Base-by-base conservation (phyloP, 2,329 filamentous ascomycete genomes). In the Monosporascus ibericus region DNA sequence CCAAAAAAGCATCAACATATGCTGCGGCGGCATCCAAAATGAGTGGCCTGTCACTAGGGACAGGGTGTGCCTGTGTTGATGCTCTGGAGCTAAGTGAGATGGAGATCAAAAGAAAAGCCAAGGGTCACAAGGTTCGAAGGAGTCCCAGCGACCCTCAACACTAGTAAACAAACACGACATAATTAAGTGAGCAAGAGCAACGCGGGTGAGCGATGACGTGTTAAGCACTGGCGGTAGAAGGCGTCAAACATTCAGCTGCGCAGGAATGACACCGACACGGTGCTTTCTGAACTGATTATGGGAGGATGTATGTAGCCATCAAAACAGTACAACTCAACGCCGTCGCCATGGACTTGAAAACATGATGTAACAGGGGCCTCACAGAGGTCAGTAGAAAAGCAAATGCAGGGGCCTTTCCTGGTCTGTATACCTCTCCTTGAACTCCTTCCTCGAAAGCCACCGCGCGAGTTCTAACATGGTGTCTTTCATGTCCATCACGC, bases 401-500 rank as follows among this genome's bases (percentile, higher is more conserved):
- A 89, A 65, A 47, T 78, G 78, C 62, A 88, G 61, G 60, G 80
- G 71, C 61, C 76, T 78, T 60, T 82, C 78, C 53, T 79, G 74
- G 50, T 78, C 78, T 24, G 70, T 75, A 63, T 90, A 95, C 57
- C 84, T 78, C 48, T 84, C 82, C 68, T 84, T 86, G 60, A 96
- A 79, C 62, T 89, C 85, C 17, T 81, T 74, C 51, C 84, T 78
- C 36, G 85, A 80, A 48, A 99, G 73, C 66, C 95, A 83, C 55
- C 83, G 80, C 46, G 90, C 81, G 47, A 97, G 78, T 6, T 90
- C 89, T 63, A 91, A 78, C 74, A 92, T 86, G 0, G 90, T 90
- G 55, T 99, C 94, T 69, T 88, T 90, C 90, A 97, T 96, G 65
- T 97, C 94, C 69, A 96, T 83, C 58, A 99, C 83, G 0, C 91